These are phyloP conservation scores for Eucommia ulmoides DNA, from an alignment of 257 asterid species.

Conservation along the genomic window DNA sequence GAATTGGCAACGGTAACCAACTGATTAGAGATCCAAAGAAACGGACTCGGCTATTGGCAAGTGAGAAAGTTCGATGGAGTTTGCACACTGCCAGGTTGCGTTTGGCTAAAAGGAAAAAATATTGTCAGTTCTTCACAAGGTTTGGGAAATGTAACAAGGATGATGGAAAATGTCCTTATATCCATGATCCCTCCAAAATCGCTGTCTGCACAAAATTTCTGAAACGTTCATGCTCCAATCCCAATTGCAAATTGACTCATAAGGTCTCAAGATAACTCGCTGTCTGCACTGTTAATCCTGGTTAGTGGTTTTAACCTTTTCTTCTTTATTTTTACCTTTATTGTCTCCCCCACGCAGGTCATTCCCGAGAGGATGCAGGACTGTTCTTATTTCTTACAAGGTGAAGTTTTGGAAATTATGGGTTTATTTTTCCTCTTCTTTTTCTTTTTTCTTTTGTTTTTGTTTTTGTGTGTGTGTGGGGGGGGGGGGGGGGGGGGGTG, in stretches of 20 bases:
- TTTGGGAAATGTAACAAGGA: conserved; percentile 91
- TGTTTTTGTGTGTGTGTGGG: no score
- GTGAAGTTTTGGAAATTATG: conserved; percentile 24
- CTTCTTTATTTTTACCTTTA: conserved; percentile 11
- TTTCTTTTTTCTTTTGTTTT: no score
- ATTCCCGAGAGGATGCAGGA: conserved; percentile 98
- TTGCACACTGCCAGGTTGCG: conserved; percentile 88
- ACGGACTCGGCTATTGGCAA: conserved; percentile 73
- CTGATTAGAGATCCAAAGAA: conserved; percentile 90
- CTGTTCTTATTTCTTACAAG: conserved; percentile 87
- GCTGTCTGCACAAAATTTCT: conserved; percentile 90
- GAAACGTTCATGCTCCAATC: conserved; percentile 55
- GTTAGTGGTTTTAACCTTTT: conserved; percentile 6
- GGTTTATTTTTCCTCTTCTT: no score
- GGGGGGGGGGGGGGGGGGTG: conserved; percentile 1
- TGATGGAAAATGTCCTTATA: conserved; percentile 73
- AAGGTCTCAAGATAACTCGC: conserved; percentile 35
- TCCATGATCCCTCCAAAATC: conserved; percentile 82
- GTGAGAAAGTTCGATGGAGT: conserved; percentile 92
- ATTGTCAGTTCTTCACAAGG: conserved; percentile 88
- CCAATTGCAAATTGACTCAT: conserved; percentile 80
- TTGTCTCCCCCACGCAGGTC: conserved; percentile 35
- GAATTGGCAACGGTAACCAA: conserved; percentile 85
- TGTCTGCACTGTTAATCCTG: background rate
- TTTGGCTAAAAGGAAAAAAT: conserved; percentile 69